Percentiles rank a stretch among this genome's conserved stretches.
Evolutionary conservation across 345 rosid genomes (phyloP).

Genomic region (Nasturtium officinale): DNA sequence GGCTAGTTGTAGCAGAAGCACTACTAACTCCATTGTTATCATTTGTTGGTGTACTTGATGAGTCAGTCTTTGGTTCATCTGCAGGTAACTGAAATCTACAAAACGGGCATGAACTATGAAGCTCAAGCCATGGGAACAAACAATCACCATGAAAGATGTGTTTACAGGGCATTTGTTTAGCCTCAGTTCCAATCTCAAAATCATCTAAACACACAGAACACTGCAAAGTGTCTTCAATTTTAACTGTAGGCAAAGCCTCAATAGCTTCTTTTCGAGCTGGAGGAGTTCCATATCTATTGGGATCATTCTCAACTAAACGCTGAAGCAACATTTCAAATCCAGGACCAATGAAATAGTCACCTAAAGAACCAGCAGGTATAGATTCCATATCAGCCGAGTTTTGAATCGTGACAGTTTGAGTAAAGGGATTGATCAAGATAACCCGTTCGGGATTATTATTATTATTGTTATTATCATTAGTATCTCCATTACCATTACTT

Average conservation of each 20-base stretch:
- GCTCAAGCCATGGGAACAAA: slow-evolving; percentile 85
- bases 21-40: slow-evolving; percentile 39
- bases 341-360: slow-evolving; percentile 85
- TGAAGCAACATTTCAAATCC: slow-evolving; percentile 79
- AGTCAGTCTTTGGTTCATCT: slow-evolving; percentile 63
- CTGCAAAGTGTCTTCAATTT: slow-evolving; percentile 55
- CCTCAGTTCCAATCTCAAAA: slow-evolving; percentile 59
- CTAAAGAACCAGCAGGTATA: slow-evolving; percentile 53
- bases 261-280: slow-evolving; percentile 79
- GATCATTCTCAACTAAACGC: slow-evolving; percentile 85
- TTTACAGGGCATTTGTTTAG: slow-evolving; percentile 82
- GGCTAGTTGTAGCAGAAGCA: slow-evolving; percentile 32
- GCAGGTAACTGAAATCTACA: slow-evolving; percentile 76
- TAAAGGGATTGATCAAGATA: slow-evolving; percentile 53
- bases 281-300: slow-evolving; percentile 81
- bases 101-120: slow-evolving; percentile 90
- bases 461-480: background rate
- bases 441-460: slow-evolving; percentile 30
- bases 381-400: slow-evolving; percentile 49
- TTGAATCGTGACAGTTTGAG: slow-evolving; percentile 57
- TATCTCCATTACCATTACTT: slow-evolving; percentile 36
- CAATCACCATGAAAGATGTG: slow-evolving; percentile 75
- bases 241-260: slow-evolving; percentile 67
- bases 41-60: slow-evolving; percentile 39
- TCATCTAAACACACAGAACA: slow-evolving; percentile 93